Evolutionary conservation across 768 basidiomycete species (phyloP).

Genomic region (Agaricus blazei): DNA sequence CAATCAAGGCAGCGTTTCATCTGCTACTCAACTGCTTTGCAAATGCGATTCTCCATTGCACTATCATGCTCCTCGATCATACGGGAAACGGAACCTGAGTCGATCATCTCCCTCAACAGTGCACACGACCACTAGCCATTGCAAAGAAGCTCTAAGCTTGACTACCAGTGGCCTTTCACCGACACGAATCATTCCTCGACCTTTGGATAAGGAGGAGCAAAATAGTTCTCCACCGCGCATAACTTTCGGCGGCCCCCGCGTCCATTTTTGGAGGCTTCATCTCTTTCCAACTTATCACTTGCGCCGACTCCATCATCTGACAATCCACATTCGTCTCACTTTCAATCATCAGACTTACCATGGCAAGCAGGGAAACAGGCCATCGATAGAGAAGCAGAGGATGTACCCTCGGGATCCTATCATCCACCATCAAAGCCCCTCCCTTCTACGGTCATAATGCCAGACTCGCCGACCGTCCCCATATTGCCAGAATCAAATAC

Average conservation of each 20-base stretch:
- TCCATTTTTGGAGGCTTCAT: constrained; percentile 1
- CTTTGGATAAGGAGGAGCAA: neutral
- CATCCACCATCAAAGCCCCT: neutral
- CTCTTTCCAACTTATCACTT: constrained; percentile 3
- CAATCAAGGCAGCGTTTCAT: neutral
- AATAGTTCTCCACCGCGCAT: neutral
- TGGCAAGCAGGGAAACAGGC: neutral
- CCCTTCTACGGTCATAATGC: neutral
- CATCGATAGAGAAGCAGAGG: neutral
- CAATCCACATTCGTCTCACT: neutral
- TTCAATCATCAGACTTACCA: neutral
- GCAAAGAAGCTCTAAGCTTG: too few relatives aligned
- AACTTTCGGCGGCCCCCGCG: neutral
- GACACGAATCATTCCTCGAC: neutral
- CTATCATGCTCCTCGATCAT: neutral
- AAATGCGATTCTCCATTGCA: neutral
- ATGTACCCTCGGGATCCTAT: neutral
- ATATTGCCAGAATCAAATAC: neutral
- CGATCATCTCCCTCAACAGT: neutral
- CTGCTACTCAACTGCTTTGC: neutral
- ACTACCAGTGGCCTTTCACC: too few relatives aligned
- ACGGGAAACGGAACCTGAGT: neutral
- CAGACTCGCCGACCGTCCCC: neutral
- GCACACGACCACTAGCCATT: too few relatives aligned
- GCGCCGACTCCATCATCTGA: constrained; percentile 3